Evolutionary conservation across 1,284 basidiomycete species (phyloP), one percentile per base, ranked within the genome.

Genomic region (Pholiota adiposa): DNA sequence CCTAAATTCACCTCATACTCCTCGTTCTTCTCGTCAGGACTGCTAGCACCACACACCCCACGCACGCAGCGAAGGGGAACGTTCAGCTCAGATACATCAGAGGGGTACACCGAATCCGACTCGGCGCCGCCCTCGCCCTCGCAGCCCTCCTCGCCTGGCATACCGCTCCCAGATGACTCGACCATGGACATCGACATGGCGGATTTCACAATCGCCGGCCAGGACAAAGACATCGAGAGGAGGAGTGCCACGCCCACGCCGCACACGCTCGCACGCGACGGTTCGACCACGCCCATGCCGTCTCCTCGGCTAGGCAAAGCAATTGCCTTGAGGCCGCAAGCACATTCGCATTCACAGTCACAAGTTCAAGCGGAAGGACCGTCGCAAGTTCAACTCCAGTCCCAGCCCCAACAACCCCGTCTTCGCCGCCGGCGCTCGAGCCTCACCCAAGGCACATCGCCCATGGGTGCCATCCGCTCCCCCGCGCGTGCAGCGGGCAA

Each of bases 11-110:
- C 60, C 31, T 61, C 62, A 7, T 87, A 87, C 64, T 87, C 85
- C 41, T 71, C 80, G 6, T 84, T 87, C 67, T 87, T 87, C 71
- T 83, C 85, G 12, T 86, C 85, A 38, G 85, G 85, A 19, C 77
- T 87, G 29, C 81, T 85, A 36, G 84, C 85, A 9, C 73, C 79
- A 4, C 71, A 71, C 66, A 54, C 62, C 52, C 63, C 68, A 59
- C 55, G 61, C 54, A 41, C 43, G 53, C 41, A 57, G 18, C 18
- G 60, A 31, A 34, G 60, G 44, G 50, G 65, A 50, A 57, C 66
- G 12, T 63, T 60, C 36, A 38, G 50, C 62, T 64, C 66, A 43
- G 56, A 62, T 56, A 54, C 52, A 51, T 58, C 61, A 23, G 49
- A 62, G 51, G 43, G 53, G 43, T 58, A 54, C 56, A 55, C 55